phyloP scores from a whole-genome alignment of 495 filamentous ascomycete genomes.

The Xylaria flabelliformis region DNA sequence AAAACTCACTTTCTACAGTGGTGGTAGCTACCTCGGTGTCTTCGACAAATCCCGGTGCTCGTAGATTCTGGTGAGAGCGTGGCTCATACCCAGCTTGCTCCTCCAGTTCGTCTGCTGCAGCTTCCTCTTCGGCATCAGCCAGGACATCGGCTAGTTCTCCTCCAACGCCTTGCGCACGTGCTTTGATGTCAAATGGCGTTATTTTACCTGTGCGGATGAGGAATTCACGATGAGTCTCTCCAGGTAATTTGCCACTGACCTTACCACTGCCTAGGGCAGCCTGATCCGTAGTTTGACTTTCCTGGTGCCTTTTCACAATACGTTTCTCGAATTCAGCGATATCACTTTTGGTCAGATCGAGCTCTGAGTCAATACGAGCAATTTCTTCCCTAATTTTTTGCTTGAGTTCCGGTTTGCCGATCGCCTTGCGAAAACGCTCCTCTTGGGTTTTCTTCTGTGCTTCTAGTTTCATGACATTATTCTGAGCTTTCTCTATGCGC shows the following conservation, averaged over 20 bases:
- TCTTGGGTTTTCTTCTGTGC: slow-evolving; percentile 50
- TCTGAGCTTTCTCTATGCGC: slow-evolving; percentile 77
- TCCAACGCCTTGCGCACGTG: slow-evolving; percentile 59
- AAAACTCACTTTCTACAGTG: slow-evolving; percentile 56
- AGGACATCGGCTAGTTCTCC: slow-evolving; percentile 74
- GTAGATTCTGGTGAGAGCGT: slow-evolving; percentile 80
- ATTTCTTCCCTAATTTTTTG: slow-evolving; percentile 68
- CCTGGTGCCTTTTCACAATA: slow-evolving; percentile 72
- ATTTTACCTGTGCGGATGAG: slow-evolving; percentile 96
- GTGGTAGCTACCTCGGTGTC: slow-evolving; percentile 39
- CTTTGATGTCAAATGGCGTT: slow-evolving; percentile 85
- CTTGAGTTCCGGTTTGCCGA: slow-evolving; percentile 48
- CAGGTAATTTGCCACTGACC: slow-evolving; percentile 61
- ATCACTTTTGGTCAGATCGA: slow-evolving; percentile 68
- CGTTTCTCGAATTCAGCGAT: slow-evolving; percentile 77
- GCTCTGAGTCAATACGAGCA: slow-evolving; percentile 63
- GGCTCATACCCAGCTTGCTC: slow-evolving; percentile 63
- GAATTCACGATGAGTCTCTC: slow-evolving; percentile 85
- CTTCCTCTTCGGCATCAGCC: slow-evolving; percentile 72
- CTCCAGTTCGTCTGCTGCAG: slow-evolving; percentile 56
- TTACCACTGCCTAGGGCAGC: slow-evolving; percentile 48
- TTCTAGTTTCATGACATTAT: slow-evolving; percentile 62
- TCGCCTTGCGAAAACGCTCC: slow-evolving; percentile 48
- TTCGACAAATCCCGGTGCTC: slow-evolving; percentile 77
- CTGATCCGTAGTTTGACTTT: slow-evolving; percentile 51